Base-by-base conservation (phyloP, 2,329 filamentous ascomycete species). In the Neopestalotiopsis sp. region DNA sequence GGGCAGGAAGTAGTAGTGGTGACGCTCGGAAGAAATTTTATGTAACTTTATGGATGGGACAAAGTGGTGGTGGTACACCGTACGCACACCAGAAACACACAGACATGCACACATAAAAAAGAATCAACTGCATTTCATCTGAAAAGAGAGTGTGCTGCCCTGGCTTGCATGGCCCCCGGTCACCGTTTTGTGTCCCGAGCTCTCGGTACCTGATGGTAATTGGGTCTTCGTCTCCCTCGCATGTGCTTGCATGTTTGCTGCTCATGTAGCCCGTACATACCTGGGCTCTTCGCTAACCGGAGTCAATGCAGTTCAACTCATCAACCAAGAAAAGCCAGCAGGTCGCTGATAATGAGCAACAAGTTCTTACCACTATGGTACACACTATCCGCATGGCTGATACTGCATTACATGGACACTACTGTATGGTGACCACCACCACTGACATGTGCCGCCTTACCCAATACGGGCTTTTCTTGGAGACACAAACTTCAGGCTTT, bases 131-230 rank as follows among this genome's bases (percentile, higher is more conserved):
- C 42, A 56, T n/a, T 28, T 38, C 34, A 38, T 38, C 34, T 38
- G 34, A 38, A 38, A 38, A 38, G 34, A 38, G 10, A 38, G 34
- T 7, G 10, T 38, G 34, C 34, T 38, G 34, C 6, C 34, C 34
- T 38, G 34, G 34, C 34, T 38, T 38, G 34, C 34, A 38, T 38
- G 34, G 10, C 34, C 52, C 65, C 65, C 40, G 20, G 32, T 42
- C 34, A 38, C 45, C 52, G 24, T 45, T 40, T 14, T 45, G 56
- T 58, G 65, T 67, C 65, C 65, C 65, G 49, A 60, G 24, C 17
- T 60, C 28, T 60, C 65, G 65, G 65, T 34, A 67, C 65, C 65
- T 60, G 49, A 45, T 40, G 34, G 20, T 60, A 14, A n/a, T 42
- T n/a, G 45, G 45, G 14, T 52, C 13, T 45, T 45, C 13, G 42